Conservation (phyloP, 1,139 yeast genomes). For the Diutina catenulata region DNA sequence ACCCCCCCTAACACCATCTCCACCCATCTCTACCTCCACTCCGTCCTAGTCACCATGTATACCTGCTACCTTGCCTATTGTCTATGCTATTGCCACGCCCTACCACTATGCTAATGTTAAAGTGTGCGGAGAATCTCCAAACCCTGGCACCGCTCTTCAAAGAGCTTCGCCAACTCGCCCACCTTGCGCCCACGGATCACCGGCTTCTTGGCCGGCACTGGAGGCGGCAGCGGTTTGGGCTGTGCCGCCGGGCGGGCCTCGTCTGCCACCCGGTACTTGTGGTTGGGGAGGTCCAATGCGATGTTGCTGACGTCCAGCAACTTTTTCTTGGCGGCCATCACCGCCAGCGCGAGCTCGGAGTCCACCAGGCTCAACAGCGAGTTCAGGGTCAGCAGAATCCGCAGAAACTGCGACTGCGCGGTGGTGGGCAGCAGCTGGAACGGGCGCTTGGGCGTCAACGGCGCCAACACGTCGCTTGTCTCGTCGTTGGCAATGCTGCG, state of each 20-base stretch:
- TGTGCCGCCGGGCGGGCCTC: not conserved
- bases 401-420: not conserved
- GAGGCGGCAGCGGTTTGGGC: not conserved
- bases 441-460: not conserved
- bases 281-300: constrained; percentile 27
- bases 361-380: not conserved
- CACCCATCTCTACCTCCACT: not conserved
- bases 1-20: constrained; percentile 11
- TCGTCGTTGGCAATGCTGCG: not conserved
- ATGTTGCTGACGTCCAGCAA: constrained; percentile 17
- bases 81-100: not conserved
- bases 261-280: constrained; percentile 20
- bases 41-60: not conserved
- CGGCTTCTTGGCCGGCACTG: constrained; percentile 22
- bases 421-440: not conserved
- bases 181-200: constrained; percentile 44
- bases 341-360: not conserved
- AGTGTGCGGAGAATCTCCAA: constrained; percentile 25
- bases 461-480: no score
- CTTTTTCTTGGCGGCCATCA: constrained; percentile 7
- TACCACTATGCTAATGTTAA: constrained; percentile 2
- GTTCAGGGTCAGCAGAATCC: constrained; percentile 2
- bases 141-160: constrained; percentile 46
- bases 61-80: not conserved
- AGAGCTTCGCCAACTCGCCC: constrained; percentile 40